A percentile compares a stretch with the other conserved stretches of the same genome.
Conservation (phyloP, 2,329 filamentous ascomycete genomes). For the Claviceps sorghi region DNA sequence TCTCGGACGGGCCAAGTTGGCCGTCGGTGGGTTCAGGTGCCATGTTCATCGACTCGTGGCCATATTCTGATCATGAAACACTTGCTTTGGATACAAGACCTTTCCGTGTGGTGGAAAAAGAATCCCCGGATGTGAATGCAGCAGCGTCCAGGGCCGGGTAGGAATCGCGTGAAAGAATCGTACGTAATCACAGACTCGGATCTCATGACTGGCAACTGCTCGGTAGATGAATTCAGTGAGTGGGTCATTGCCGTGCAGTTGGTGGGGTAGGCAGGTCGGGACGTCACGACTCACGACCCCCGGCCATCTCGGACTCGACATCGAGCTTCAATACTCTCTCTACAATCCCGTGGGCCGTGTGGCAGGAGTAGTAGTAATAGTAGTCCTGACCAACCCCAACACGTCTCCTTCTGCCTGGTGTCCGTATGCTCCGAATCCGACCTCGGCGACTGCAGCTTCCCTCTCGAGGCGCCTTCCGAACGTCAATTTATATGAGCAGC, state of each 20-base stretch:
- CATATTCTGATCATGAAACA: background rate
- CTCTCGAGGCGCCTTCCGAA: background rate
- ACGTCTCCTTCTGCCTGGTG: background rate
- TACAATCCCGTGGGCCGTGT: too few relatives aligned
- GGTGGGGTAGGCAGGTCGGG: too few relatives aligned
- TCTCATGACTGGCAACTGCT: background rate
- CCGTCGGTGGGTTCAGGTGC: conserved; percentile 10
- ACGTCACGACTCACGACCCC: too few relatives aligned
- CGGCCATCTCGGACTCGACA: too few relatives aligned
- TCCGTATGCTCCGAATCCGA: background rate
- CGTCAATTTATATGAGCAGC: too few relatives aligned
- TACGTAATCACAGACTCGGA: background rate
- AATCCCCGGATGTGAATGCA: background rate
- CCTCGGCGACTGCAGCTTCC: background rate
- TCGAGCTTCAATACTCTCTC: too few relatives aligned
- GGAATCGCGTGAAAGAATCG: background rate
- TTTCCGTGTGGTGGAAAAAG: background rate
- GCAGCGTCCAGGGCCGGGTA: background rate
- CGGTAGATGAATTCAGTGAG: background rate
- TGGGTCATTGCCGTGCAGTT: background rate
- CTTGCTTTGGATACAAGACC: background rate
- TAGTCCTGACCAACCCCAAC: background rate
- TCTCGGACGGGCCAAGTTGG: conserved; percentile 41
- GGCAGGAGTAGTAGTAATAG: background rate
- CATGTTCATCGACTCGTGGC: background rate